Base-by-base conservation (phyloP, 169 alveolate genomes). In the Perkinsus chesapeaki region DNA sequence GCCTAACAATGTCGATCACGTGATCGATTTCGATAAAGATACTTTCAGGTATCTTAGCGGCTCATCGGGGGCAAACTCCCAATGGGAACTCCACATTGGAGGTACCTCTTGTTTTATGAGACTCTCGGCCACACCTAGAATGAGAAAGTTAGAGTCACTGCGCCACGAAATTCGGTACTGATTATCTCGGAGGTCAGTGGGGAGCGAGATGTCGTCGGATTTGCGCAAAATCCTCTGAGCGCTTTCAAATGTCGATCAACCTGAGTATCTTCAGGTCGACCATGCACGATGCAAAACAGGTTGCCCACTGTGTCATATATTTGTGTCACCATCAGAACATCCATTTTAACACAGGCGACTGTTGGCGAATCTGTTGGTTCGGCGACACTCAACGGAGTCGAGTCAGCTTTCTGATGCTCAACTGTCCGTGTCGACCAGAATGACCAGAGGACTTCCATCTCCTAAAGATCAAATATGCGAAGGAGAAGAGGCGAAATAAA, bases 31-130 rank as follows among this genome's bases (percentile, higher is more conserved):
- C 96, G 73, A 95, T 91, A 1, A n/a, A n/a, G n/a, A 96, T 95
- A 94, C 95, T 96, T 48, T 95, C 96, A 39, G 94, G 95, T 37
- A 97, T 16, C 82, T 27, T 0, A 60, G 82, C 96, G 73, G 96
- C 94, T 94, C 96, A 96, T 31, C 97, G 73, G 96, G 97, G 96
- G 91, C 94, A 73, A 91, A 82, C 95, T 0, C 98, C 98, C 98
- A 97, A 73, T 96, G 93, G 38, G 93, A 92, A 72, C 96, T 93
- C 98, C 98, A 97, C 34, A 93, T 95, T 19, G 93, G 95, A 0
- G 98, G 98, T 12, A 96, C 95, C 39, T 93, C 12, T 3, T 60
- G 82, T 60, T 34, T 27, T 27, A 60, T 34, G 31, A 60, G 82
- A 34, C 82, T 60, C 31, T 60, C 82, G 3, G 82, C 82, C 27